These are phyloP conservation scores for Alternaria sp. DNA, from an alignment of 2,329 filamentous ascomycete species.

Conservation along the genomic window DNA sequence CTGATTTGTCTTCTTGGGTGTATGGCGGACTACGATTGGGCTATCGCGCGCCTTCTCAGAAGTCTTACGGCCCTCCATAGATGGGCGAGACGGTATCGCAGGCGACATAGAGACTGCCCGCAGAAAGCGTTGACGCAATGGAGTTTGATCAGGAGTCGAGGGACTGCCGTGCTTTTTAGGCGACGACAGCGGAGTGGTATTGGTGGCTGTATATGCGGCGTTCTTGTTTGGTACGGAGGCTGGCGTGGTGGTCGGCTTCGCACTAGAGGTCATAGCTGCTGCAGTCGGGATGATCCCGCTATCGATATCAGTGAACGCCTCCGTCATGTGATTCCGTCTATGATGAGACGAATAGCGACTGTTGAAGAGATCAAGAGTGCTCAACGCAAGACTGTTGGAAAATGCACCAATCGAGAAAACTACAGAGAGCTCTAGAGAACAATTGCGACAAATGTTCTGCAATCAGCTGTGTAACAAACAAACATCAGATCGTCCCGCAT, in stretches of 20 bases:
- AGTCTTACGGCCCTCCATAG: constrained; percentile 12
- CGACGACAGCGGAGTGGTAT: constrained; percentile 9
- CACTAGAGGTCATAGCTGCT: constrained; percentile 10
- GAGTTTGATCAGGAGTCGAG: constrained; percentile 11
- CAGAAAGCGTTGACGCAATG: constrained; percentile 26
- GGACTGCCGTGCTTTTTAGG: constrained; percentile 10
- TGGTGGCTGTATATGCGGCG: constrained; percentile 14
- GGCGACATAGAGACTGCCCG: constrained; percentile 28
- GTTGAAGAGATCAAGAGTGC: neutral
- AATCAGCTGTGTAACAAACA: constrained; percentile 40
- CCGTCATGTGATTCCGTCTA: constrained; percentile 19
- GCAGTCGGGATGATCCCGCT: neutral
- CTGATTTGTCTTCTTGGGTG: neutral
- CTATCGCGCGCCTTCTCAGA: constrained; percentile 6
- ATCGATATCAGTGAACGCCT: constrained; percentile 15
- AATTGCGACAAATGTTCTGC: constrained; percentile 23
- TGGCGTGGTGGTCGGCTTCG: constrained; percentile 10
- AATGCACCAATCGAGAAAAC: neutral
- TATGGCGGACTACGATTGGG: constrained; percentile 8
- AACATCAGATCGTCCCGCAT: constrained; percentile 21
- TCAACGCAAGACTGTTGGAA: neutral
- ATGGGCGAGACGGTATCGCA: constrained; percentile 27
- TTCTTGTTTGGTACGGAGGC: constrained; percentile 13
- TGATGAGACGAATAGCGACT: constrained; percentile 3
- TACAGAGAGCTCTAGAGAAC: constrained; percentile 4